A percentile compares a stretch with the other conserved stretches of the same genome.
phyloP scores from a whole-genome alignment of 257 asterid genomes.

The Solanum arcanum region DNA sequence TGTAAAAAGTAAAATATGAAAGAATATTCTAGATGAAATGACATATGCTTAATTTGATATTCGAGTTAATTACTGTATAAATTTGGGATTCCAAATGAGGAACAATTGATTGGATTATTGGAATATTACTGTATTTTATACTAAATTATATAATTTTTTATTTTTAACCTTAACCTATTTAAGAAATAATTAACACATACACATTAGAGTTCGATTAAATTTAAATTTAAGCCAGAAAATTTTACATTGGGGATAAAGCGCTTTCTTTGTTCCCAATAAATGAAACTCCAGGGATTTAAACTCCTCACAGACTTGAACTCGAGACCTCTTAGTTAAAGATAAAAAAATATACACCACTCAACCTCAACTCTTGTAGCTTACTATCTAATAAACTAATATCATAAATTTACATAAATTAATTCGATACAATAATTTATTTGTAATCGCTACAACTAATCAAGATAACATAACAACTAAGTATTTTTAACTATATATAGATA shows the following conservation, averaged over 20 bases:
- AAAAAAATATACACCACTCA: accelerated
- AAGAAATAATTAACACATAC: not conserved
- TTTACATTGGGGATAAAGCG: accelerated
- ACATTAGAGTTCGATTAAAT: accelerated
- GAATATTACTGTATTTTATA: not conserved
- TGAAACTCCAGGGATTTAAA: accelerated
- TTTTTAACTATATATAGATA: too few relatives aligned
- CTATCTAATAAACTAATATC: too few relatives aligned
- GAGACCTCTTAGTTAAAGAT: accelerated
- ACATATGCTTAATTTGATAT: not conserved
- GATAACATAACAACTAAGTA: not conserved
- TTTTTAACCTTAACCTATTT: not conserved
- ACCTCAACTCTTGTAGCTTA: accelerated
- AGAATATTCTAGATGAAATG: not conserved
- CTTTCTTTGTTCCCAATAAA: too few relatives aligned
- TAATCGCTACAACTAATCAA: too few relatives aligned
- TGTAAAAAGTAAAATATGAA: not conserved
- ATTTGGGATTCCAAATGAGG: not conserved
- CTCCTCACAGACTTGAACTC: too few relatives aligned
- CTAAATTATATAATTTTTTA: not conserved
- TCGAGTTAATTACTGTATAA: not conserved
- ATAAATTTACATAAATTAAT: too few relatives aligned
- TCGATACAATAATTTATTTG: accelerated
- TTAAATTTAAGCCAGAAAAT: accelerated
- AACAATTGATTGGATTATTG: not conserved